Evolutionary conservation across 257 asterid genomes (phyloP), one percentile per base, ranked within the genome.

Genomic region (Capsicum pubescens): DNA sequence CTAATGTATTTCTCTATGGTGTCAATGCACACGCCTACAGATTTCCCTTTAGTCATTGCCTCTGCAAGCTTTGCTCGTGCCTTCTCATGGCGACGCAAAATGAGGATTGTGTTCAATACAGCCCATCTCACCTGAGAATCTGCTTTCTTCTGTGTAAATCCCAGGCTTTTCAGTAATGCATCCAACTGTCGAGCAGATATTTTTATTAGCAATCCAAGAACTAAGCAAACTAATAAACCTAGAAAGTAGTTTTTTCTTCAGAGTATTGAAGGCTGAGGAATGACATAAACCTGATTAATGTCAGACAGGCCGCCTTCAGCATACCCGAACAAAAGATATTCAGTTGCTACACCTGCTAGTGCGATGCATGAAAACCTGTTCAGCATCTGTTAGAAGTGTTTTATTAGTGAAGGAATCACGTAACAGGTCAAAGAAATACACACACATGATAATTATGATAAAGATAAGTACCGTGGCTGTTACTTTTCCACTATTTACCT

Each of bases 111-210:
- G 19, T 94, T 96, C 61, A 94, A 89, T 4, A 96, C 94, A 77
- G 98, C 95, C 98, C 99, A 96, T 89, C 98, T 91, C 74, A 94
- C 98, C 83, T 93, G 98, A 85, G 90, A 94, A 88, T 96, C 98
- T 4, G 97, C 85, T 85, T 96, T 96, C 94, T 94, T 94, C 87
- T 94, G 99, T 2, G 98, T 94, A 89, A 96, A 96, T n/a, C 97
- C 98, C 85, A 96, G 83, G 88, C 97, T 88, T 81, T 87, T 89
- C 17, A 96, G 91, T 58, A 96, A 83, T 19, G 66, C 87, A 79
- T 96, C 98, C 92, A 96, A 88, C 98, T 96, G 93, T 79, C 61
- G 79, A 82, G 8, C 68, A 87, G 80, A 85, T 44, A 44, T 32
- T 79, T 79, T 44, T 39, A 39, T 39, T 39, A 39, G 44, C 44